Percentiles rank a stretch among this genome's conserved stretches.
Conservation (phyloP, 1,284 basidiomycete species). For the Cutaneotrichosporon dermatis region DNA sequence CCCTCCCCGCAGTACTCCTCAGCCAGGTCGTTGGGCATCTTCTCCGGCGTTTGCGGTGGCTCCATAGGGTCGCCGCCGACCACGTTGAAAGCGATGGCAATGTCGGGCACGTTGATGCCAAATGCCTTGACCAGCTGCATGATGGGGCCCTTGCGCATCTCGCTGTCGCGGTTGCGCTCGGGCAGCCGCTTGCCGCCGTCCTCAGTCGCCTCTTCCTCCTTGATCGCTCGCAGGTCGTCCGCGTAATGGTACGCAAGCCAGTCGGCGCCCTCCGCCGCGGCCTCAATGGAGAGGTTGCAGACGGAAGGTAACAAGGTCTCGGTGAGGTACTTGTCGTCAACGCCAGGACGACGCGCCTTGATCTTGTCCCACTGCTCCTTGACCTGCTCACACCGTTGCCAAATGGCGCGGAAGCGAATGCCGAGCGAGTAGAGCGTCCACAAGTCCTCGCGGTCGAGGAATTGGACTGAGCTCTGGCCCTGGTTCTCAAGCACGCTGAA, state of each 20-base stretch:
- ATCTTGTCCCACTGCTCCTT: constrained; percentile 59
- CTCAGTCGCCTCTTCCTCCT: constrained; percentile 61
- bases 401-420: constrained; percentile 76
- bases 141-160: constrained; percentile 36
- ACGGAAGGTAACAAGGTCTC: constrained; percentile 34
- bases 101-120: constrained; percentile 34
- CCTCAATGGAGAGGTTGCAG: constrained; percentile 61
- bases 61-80: constrained; percentile 20
- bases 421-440: constrained; percentile 85
- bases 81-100: constrained; percentile 41
- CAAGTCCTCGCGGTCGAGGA: constrained; percentile 71
- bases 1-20: constrained; percentile 41
- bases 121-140: constrained; percentile 42
- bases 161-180: constrained; percentile 25
- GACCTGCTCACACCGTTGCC: constrained; percentile 66
- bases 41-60: constrained; percentile 38
- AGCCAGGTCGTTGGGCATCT: constrained; percentile 39
- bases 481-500: constrained; percentile 42
- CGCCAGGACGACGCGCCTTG: constrained; percentile 30
- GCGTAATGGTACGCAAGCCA: constrained; percentile 82
- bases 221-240: constrained; percentile 59
- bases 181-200: constrained; percentile 50
- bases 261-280: constrained; percentile 84
- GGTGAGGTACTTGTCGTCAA: constrained; percentile 43
- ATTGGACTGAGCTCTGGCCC: constrained; percentile 51